These are phyloP conservation scores for Poronia punctata DNA, from an alignment of 495 filamentous ascomycete species.

Conservation along the genomic window DNA sequence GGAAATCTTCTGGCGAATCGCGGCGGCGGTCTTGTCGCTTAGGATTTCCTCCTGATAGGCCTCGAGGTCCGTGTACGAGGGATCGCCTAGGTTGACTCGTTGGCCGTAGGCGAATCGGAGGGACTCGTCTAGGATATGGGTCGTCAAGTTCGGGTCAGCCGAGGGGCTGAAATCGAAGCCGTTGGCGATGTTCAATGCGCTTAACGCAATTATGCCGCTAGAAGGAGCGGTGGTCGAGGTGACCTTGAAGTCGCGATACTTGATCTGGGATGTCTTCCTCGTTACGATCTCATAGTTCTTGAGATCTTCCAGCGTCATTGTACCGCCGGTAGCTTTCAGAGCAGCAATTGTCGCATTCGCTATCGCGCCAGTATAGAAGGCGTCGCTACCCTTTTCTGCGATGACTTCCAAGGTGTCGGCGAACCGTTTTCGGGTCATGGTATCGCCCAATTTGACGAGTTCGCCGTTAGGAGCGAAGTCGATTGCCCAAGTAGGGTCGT, in stretches of 20 bases:
- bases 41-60: slow-evolving; percentile 61
- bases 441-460: slow-evolving; percentile 56
- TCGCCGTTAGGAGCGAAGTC: slow-evolving; percentile 71
- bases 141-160: slow-evolving; percentile 52
- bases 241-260: slow-evolving; percentile 62
- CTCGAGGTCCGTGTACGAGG: slow-evolving; percentile 59
- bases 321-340: slow-evolving; percentile 55
- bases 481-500: slow-evolving; percentile 65
- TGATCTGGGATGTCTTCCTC: slow-evolving; percentile 51
- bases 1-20: slow-evolving; percentile 59
- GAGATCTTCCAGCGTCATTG: slow-evolving; percentile 71
- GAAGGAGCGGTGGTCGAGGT: slow-evolving; percentile 60
- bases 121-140: slow-evolving; percentile 69
- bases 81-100: slow-evolving; percentile 63
- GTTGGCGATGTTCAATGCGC: slow-evolving; percentile 61
- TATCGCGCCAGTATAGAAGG: slow-evolving; percentile 65
- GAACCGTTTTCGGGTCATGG: slow-evolving; percentile 64
- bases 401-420: slow-evolving; percentile 68
- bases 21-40: slow-evolving; percentile 44
- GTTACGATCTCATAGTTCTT: slow-evolving; percentile 59
- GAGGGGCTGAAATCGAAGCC: slow-evolving; percentile 56
- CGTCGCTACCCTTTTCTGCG: slow-evolving; percentile 55
- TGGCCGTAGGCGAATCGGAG: slow-evolving; percentile 75
- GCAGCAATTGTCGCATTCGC: slow-evolving; percentile 64
- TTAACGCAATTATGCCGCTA: slow-evolving; percentile 58